Evolutionary conservation across 768 basidiomycete species (phyloP), one percentile per base, ranked within the genome.

Genomic region (Postia placenta): DNA sequence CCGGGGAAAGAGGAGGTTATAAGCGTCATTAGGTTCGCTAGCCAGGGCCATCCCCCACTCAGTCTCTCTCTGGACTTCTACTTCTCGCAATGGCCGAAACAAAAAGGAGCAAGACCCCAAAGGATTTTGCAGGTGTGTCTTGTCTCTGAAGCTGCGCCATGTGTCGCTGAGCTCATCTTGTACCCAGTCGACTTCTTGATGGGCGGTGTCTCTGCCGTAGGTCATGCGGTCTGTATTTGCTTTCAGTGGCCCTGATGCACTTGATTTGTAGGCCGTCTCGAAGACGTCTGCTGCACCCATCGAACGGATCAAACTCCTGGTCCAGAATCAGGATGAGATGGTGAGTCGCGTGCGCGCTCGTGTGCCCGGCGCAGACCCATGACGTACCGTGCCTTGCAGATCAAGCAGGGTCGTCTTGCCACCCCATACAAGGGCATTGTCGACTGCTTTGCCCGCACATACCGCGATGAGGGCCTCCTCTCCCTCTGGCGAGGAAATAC

Each of bases 271-370:
- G 91, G 96, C 96, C 60, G 91, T 98, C 69, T 88, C 96, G 48
- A 99, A 99, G 83, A 98, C 96, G 58, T 89, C 88, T 58, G 96
- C 96, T 61, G 96, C 96, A 56, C 96, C 96, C 73, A 99, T 99
- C 64, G 96, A 98, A 82, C 93, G 96, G 67, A 95, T 99, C 74
- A 99, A 99, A 79, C 85, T 98, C 64, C 74, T 95, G 67, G 87
- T 95, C 52, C 92, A 97, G 74, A 97, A 96, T 75, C 95, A 98
- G 83, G 95, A 94, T 81, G 96, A 98, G 79, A 99, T 98, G 96
- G 87, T 84, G 15, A 2, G 73, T 67, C n/a, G 49, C 11, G n/a
- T 22, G 35, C 14, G 35, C 19, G 4, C 22, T 20, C 3, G 23
- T 0, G 40, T 14, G 38, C 7, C 2, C 35, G 48, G 11, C 27